Evolutionary conservation across 768 basidiomycete genomes (phyloP).

Genomic region (Boletus patriciae): DNA sequence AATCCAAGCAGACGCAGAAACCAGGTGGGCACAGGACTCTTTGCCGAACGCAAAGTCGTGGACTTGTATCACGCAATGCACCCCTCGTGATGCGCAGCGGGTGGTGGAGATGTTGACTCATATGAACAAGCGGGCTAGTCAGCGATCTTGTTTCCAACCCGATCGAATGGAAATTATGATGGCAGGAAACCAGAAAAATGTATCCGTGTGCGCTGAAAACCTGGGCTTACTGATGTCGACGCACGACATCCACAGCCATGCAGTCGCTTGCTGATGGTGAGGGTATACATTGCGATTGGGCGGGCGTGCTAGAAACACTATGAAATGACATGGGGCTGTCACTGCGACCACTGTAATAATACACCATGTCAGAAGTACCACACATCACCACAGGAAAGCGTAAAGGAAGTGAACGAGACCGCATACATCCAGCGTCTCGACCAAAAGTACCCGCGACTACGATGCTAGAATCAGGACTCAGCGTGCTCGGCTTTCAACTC

Average conservation of each 20-base stretch:
- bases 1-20: no score
- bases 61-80: no score
- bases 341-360: conserved; percentile 10
- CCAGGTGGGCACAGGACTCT: no score
- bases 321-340: conserved; percentile 1
- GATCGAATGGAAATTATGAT: not conserved
- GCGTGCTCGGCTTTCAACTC: conserved; percentile 3
- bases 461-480: conserved; percentile 10
- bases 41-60: no score
- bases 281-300: conserved; percentile 5
- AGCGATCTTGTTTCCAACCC: not conserved
- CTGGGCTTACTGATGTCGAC: not conserved
- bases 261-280: not conserved
- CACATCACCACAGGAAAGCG: not conserved
- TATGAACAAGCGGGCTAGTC: no score
- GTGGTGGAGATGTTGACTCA: not conserved
- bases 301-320: not conserved
- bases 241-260: not conserved
- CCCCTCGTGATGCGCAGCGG: no score
- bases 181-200: not conserved
- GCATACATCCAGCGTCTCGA: conserved; percentile 1
- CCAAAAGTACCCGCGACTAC: not conserved
- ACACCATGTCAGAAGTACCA: conserved; percentile 10
- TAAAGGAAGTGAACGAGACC: conserved; percentile 1
- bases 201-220: not conserved